Base-by-base conservation (phyloP, 2,329 filamentous ascomycete genomes). In the Pleurostoma richardsiae region DNA sequence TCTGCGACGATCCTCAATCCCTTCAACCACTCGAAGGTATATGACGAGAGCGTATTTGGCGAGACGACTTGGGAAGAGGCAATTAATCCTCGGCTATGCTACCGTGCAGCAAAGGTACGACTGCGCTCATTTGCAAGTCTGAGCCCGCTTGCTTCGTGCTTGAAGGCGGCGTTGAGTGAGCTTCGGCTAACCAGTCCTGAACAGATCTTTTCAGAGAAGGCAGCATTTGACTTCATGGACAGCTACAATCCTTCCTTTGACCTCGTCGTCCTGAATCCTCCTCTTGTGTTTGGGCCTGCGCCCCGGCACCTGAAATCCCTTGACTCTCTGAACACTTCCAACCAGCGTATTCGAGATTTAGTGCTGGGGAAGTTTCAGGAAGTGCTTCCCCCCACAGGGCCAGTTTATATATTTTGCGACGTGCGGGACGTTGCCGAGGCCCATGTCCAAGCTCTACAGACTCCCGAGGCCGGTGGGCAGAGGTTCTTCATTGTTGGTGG, bases 271-370 rank as follows among this genome's bases (percentile, higher is more conserved):
- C 79, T 87, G 55, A 80, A 80, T 57, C 78, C 79, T 44, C 82
- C 83, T 0, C 70, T 80, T 46, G 80, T 83, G 0, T 76, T 85
- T 38, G 83, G 84, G 0, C 83, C 84, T 0, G 65, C 85, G 5
- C 76, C 82, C 42, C 76, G 85, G 54, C 81, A 82, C 53, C 71
- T 90, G 3, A 76, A 82, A 50, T 75, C 70, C 27, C 70, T 87
- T 1, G 76, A 80, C n/a, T 69, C 68, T 2, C 69, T 90, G 51
- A 91, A 90, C 67, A 87, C 85, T 1, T 88, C 84, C 10, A 90
- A 90, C 61, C 75, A 82, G 54, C 77, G 83, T 26, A 75, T 89
- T 45, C 70, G 79, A 6, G 74, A 84, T 50, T 66, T 87, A 44
- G 73, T 85, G 11, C 75, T 72, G 5, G 86, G 86, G 1, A 76